These are phyloP conservation scores for Ambrosia trifida DNA, from an alignment of 129 eudicot species.

Conservation along the genomic window DNA sequence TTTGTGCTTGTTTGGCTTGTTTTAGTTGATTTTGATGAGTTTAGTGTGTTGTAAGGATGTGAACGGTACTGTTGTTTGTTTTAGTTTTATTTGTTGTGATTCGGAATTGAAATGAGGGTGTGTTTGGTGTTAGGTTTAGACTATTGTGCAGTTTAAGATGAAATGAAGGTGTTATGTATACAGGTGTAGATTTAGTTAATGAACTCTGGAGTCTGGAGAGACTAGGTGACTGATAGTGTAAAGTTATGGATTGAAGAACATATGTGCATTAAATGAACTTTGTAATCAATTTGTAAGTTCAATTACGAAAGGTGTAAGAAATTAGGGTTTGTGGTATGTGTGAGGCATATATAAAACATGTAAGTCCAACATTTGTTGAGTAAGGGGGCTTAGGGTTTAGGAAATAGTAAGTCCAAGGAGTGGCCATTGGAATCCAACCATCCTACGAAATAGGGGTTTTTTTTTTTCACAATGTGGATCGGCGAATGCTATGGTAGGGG, in stretches of 20 bases:
- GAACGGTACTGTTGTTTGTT: too few relatives aligned
- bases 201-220: too few relatives aligned
- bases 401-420: background rate
- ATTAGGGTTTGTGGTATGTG: constrained; percentile 15
- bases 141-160: background rate
- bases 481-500: background rate
- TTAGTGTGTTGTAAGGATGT: background rate
- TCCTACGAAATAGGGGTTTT: background rate
- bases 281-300: background rate
- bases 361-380: background rate
- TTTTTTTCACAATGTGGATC: background rate
- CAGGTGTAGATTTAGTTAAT: too few relatives aligned
- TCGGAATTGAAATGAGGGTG: background rate
- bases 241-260: background rate
- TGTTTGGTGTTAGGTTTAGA: constrained; percentile 4
- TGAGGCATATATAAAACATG: background rate
- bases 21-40: background rate
- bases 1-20: background rate
- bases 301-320: background rate
- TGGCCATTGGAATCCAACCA: background rate
- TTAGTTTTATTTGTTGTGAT: constrained; percentile 10
- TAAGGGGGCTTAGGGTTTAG: constrained; percentile 5
- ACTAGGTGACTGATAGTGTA: too few relatives aligned
- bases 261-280: background rate
- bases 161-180: background rate